phyloP scores from a whole-genome alignment of 148 eudicot species.

The Rheum nobile region DNA sequence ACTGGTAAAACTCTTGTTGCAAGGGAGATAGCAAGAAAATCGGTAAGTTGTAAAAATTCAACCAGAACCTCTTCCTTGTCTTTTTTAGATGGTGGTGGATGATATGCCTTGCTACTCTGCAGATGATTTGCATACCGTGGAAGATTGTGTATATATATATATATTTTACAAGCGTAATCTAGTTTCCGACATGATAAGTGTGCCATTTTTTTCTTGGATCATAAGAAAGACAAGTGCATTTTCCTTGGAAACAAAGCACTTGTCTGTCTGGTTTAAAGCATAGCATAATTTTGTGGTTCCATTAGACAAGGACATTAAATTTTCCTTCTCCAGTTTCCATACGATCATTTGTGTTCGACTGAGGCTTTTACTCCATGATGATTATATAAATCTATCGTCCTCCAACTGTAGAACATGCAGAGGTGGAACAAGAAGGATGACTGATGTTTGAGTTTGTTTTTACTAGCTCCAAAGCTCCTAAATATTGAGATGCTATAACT shows the following conservation, averaged over 20 bases:
- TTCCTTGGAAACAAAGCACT: background rate
- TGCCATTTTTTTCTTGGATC: background rate
- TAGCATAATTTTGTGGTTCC: background rate
- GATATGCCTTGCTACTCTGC: background rate
- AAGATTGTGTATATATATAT: too few relatives aligned
- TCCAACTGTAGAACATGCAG: background rate
- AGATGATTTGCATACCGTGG: too few relatives aligned
- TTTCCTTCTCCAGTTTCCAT: background rate
- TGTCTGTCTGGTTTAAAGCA: background rate
- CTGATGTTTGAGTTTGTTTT: background rate
- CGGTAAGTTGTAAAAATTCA: conserved; percentile 28
- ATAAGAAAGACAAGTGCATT: background rate
- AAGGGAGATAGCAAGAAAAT: conserved; percentile 85
- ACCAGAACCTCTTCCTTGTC: background rate
- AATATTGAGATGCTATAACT: background rate
- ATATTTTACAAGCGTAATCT: too few relatives aligned
- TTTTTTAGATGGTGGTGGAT: background rate
- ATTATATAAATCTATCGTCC: background rate
- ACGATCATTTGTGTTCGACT: background rate
- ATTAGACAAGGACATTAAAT: background rate
- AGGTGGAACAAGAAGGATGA: background rate
- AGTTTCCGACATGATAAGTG: background rate
- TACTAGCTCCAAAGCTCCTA: background rate
- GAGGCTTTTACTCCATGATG: background rate
- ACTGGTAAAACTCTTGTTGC: conserved; percentile 98